Conservation (phyloP, 306 rosid species). For the Trichosanthes cucumerina region DNA sequence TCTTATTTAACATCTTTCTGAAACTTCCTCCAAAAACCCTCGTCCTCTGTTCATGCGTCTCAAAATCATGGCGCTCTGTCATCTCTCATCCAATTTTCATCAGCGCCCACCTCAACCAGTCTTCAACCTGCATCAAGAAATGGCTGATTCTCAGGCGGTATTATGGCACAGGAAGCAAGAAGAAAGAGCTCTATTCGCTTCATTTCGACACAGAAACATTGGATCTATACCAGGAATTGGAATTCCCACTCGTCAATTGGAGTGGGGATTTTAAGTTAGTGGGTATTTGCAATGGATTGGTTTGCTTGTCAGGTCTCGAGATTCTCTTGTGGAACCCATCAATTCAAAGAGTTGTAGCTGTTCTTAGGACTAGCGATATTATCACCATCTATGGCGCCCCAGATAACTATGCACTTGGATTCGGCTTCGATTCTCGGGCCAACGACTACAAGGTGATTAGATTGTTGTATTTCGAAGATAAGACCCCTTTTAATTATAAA, state of each 20-base stretch:
- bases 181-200: conserved; percentile 8
- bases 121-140: not conserved
- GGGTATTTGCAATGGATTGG: conserved; percentile 15
- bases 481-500: not conserved
- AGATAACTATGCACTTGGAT: conserved; percentile 4
- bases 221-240: conserved; percentile 6
- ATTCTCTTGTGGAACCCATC: conserved; percentile 15
- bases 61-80: conserved; percentile 11
- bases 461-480: conserved; percentile 6
- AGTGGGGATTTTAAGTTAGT: not conserved
- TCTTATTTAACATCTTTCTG: conserved; percentile 5
- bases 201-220: conserved; percentile 9
- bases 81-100: conserved; percentile 2
- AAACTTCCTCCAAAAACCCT: conserved; percentile 14
- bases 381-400: not conserved
- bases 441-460: conserved; percentile 8
- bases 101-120: conserved; percentile 1
- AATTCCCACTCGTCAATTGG: not conserved
- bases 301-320: not conserved
- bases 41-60: conserved; percentile 3
- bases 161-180: not conserved
- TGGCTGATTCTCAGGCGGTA: conserved; percentile 1
- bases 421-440: conserved; percentile 9
- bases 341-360: not conserved
- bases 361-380: not conserved